Conservation (phyloP, 225 moss, liverwort and hornwort species). For the Marchantia paleacea region DNA sequence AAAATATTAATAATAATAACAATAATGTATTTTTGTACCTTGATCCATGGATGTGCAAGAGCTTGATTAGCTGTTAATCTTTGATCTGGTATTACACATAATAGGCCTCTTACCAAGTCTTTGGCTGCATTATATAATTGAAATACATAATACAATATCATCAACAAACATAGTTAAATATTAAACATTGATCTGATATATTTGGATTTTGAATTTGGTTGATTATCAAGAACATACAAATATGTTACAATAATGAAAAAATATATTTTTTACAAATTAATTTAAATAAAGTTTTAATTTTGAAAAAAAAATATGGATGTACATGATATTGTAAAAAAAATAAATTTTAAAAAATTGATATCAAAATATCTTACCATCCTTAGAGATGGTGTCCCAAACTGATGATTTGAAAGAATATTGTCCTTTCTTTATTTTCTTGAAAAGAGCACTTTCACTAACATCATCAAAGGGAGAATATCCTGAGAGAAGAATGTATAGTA, state of each 20-base stretch:
- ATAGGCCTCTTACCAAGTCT: slow-evolving; percentile 57
- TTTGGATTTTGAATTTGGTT: too few species aligned
- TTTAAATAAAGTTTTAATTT: too few species aligned
- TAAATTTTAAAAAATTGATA: too few species aligned
- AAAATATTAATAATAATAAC: too few species aligned
- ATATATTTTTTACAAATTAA: too few species aligned
- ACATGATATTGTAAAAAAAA: too few species aligned
- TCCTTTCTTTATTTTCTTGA: slow-evolving; percentile 77
- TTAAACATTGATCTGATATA: too few species aligned
- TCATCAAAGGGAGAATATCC: slow-evolving; percentile 91
- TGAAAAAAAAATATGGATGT: too few species aligned
- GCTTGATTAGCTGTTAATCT: slow-evolving; percentile 68
- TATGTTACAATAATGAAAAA: too few species aligned
- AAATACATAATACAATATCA: too few species aligned
- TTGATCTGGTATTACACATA: slow-evolving; percentile 62
- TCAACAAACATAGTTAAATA: too few species aligned
- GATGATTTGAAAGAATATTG: slow-evolving; percentile 68
- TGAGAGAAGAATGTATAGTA: slow-evolving; percentile 76
- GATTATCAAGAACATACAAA: too few species aligned
- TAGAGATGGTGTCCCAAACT: slow-evolving; percentile 65
- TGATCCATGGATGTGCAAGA: slow-evolving; percentile 74
- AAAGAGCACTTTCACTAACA: slow-evolving; percentile 60
- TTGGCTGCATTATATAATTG: slow-evolving; percentile 46
- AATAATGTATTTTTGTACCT: slow-evolving; percentile 29
- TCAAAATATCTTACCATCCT: slow-evolving; percentile 40